Base-by-base conservation (phyloP, 1,139 yeast genomes). In the Wickerhamomyces sp. region DNA sequence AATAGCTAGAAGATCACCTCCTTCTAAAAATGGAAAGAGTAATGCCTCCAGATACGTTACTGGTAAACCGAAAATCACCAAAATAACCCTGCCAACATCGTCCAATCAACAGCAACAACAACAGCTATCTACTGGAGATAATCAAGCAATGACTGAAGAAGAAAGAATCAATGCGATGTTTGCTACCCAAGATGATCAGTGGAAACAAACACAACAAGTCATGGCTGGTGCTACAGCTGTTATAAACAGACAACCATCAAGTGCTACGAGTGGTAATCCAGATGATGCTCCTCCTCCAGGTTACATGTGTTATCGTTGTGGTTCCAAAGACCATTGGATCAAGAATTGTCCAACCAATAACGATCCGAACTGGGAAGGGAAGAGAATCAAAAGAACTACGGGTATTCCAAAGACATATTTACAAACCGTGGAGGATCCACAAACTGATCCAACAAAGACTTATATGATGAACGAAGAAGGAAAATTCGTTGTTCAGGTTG, bases 331-430 rank as follows among this genome's bases (percentile, higher is more conserved):
- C 52, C 99, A 93, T 65, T 91, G 95, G 93, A 91, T 94, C 52
- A 87, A 87, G 59, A 89, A 90, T 56, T 93, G 99, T 69, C 99
- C 99, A 0, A 89, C 96, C 2, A 86, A 87, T 57, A 81, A 80
- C 45, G 99, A 93, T 65, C 96, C 97, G 6, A 86, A 81, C 57
- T 90, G 90, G 76, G 98, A 93, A 62, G 95, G 96, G 30, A 88
- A 87, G 61, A 76, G 95, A 53, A 84, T 93, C 42, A 83, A 89
- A 60, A 78, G 95, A 58, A 91, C 98, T 0, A 93, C 99, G 0
- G 99, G 99, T 80, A 93, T 93, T 60, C 99, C 99, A 6, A 84
- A 86, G 64, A 84, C 95, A 39, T 90, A 90, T 65, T 78, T 93
- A 65, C 86, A 89, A 57, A 85, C 96, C 0, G 70, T 77, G 39